Percentiles rank a stretch among this genome's conserved stretches.
Conservation (phyloP, 768 basidiomycete species). For the Ramaria sp. region DNA sequence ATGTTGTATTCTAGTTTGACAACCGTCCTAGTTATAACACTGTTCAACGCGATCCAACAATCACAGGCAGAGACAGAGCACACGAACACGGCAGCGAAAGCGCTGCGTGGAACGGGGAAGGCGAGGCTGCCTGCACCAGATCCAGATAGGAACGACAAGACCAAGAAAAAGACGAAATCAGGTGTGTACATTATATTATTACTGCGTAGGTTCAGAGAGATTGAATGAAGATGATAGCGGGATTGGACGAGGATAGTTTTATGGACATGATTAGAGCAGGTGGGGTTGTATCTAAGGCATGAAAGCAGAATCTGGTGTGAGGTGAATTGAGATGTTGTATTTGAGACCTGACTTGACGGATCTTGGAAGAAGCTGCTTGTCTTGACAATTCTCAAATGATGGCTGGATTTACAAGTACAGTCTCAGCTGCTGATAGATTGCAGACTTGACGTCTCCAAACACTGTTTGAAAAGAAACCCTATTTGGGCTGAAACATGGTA, state of each 20-base stretch:
- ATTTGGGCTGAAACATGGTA: too few species aligned
- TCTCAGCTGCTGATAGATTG: too few species aligned
- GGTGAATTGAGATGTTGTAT: too few species aligned
- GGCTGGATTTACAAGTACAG: too few species aligned
- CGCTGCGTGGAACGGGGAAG: slow-evolving; percentile 59
- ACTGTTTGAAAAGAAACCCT: too few species aligned
- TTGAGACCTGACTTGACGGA: too few species aligned
- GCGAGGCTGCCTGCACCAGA: slow-evolving; percentile 59
- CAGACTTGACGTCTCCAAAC: too few species aligned
- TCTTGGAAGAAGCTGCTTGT: too few species aligned
- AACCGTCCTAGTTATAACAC: slow-evolving; percentile 51
- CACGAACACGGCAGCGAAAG: slow-evolving; percentile 47
- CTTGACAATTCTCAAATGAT: too few species aligned
- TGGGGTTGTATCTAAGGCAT: slow-evolving; percentile 57
- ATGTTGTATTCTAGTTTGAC: slow-evolving; percentile 12
- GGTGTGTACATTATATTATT: slow-evolving; percentile 29
- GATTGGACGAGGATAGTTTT: slow-evolving; percentile 62
- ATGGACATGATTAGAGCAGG: slow-evolving; percentile 78
- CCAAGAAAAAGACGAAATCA: slow-evolving; percentile 26
- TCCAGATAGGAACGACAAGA: slow-evolving; percentile 36
- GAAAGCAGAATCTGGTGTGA: too few species aligned
- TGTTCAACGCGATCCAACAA: slow-evolving; percentile 82
- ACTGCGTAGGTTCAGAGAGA: background rate
- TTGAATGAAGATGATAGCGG: background rate
- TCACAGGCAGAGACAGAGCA: slow-evolving; percentile 49